phyloP scores from a whole-genome alignment of 768 basidiomycete genomes.

The Boletellus sp. region DNA sequence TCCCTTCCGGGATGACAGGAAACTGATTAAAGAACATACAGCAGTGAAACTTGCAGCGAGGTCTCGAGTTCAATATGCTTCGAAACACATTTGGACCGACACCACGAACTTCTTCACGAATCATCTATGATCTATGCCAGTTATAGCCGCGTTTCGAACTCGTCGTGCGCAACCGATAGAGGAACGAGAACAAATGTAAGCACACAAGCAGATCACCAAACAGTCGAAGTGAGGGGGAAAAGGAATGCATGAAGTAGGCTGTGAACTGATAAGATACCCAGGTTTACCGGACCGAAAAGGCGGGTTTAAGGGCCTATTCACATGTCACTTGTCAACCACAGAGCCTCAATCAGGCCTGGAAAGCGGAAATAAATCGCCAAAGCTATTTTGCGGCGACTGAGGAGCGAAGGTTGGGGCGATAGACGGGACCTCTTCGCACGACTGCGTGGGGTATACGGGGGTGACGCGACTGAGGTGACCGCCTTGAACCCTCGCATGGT shows the following conservation, averaged over 20 bases:
- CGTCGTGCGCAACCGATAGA: background rate
- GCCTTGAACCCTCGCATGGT: background rate
- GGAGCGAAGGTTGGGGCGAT: background rate
- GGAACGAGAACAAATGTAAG: constrained; percentile 4
- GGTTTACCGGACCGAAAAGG: no score
- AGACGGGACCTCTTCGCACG: constrained; percentile 7
- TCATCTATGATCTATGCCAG: constrained; percentile 67
- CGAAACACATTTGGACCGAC: constrained; percentile 83
- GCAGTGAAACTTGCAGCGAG: constrained; percentile 86
- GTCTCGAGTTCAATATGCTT: constrained; percentile 89
- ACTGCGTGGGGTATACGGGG: background rate
- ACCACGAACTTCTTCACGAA: constrained; percentile 79
- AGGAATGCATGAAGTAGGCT: background rate
- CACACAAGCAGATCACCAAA: background rate
- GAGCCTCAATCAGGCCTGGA: no score
- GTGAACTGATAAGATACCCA: no score
- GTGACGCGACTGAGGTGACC: background rate
- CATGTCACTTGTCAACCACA: no score
- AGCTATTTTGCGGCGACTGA: no score
- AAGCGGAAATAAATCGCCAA: no score
- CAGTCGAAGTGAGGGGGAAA: no score
- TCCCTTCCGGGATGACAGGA: background rate
- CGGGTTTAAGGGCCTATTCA: no score
- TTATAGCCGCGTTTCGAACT: background rate
- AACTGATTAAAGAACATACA: constrained; percentile 37